Evolutionary conservation across 139 green algal genomes (phyloP), one percentile per base, ranked within the genome.

Genomic region (Chlamydomonas eustigma): DNA sequence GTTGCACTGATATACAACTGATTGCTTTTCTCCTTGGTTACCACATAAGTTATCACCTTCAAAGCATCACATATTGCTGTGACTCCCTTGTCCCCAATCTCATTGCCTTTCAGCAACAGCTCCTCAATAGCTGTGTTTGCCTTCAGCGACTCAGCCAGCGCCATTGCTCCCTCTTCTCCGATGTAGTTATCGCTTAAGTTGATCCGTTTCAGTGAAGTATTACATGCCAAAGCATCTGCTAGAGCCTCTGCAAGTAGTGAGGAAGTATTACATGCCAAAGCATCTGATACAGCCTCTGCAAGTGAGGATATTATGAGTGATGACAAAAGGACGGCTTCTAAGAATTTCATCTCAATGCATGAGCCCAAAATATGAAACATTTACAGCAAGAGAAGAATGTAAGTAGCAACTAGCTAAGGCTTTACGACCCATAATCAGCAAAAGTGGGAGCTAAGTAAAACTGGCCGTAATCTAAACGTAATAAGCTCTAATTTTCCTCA

Each of bases 21-120:
- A n/a, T n/a, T n/a, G n/a, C n/a, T n/a, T n/a, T n/a, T n/a, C n/a
- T n/a, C n/a, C n/a, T n/a, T n/a, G n/a, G n/a, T n/a, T n/a, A n/a
- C n/a, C n/a, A n/a, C n/a, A n/a, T n/a, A n/a, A n/a, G n/a, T n/a
- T n/a, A n/a, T 22, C 76, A 89, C 82, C 70, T 80, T 52, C 18
- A 98, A 84, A 25, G 90, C 94, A 34, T 90, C 83, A 63, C 85
- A 91, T 4, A 98, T 78, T 31, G 82, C 84, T 74, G 88, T 84
- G 22, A 96, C 80, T 0, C 95, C 95, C 76, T 87, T 87, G 51
- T 99, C 89, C 0, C 91, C 93, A 35, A 98, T 85, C 35, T 95
- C 91, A 78, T 98, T 98, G 50, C 95, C 95, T 36, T 94, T 94
- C 35, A 98, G 78, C 35, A 85, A 81, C 71, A 99, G 84, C 82